Evolutionary conservation across 768 basidiomycete genomes (phyloP).

Genomic region (Baorangia bicolor): DNA sequence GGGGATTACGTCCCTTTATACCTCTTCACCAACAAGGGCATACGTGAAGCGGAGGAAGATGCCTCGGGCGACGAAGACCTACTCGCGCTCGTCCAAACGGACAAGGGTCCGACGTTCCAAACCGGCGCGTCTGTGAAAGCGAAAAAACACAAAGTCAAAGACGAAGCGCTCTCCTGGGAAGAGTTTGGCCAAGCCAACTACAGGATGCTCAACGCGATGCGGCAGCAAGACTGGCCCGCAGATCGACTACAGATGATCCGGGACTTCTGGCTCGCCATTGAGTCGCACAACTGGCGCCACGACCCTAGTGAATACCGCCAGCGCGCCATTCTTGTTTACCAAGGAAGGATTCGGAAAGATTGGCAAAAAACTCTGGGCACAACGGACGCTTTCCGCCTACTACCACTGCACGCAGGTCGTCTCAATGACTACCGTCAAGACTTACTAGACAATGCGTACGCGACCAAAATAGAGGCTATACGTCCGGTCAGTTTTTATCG

Average conservation of each 20-base stretch:
- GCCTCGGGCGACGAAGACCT: neutral
- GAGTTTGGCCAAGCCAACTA: neutral
- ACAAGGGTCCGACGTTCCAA: neutral
- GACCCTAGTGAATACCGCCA: neutral
- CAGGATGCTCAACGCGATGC: neutral
- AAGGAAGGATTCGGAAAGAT: neutral
- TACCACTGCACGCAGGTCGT: rapidly evolving
- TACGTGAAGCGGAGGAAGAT: neutral
- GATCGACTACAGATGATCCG: rapidly evolving
- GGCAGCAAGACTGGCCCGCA: neutral
- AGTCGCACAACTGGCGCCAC: neutral
- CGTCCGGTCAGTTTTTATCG: neutral
- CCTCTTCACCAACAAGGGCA: neutral
- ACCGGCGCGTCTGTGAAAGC: neutral
- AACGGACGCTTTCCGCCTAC: neutral
- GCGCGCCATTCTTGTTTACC: neutral
- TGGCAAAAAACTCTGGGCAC: neutral
- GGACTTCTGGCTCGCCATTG: neutral
- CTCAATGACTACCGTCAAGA: neutral
- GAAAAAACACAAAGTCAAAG: neutral
- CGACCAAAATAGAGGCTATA: neutral
- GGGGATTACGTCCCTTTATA: neutral
- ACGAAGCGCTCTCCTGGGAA: rapidly evolving
- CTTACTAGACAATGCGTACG: neutral
- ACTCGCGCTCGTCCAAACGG: neutral